Evolutionary conservation across 345 rosid species (phyloP).

Genomic region (Euclidium syriacum): DNA sequence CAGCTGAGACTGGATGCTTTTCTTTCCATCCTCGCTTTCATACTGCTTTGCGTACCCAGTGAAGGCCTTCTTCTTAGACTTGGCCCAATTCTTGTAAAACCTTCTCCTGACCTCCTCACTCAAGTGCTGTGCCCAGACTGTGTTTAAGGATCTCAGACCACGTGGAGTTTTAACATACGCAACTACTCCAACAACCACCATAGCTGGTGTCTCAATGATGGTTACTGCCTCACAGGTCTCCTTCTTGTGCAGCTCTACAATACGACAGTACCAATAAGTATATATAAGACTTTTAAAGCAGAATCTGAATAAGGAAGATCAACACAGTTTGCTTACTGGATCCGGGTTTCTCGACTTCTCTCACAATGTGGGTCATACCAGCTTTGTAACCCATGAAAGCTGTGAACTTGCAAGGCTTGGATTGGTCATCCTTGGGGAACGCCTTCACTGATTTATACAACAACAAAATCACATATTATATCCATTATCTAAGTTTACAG

Average conservation of each 20-base stretch:
- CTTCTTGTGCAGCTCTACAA: slow-evolving; percentile 93
- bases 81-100: slow-evolving; percentile 84
- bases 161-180: slow-evolving; percentile 75
- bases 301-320: neutral
- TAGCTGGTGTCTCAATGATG: slow-evolving; percentile 72
- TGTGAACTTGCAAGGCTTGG: slow-evolving; percentile 75
- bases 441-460: slow-evolving; percentile 61
- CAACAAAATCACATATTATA: neutral
- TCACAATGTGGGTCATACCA: slow-evolving; percentile 90
- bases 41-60: slow-evolving; percentile 53
- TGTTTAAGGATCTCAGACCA: slow-evolving; percentile 64
- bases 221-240: slow-evolving; percentile 93
- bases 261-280: no score
- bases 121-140: slow-evolving; percentile 89
- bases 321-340: slow-evolving; percentile 48
- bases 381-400: slow-evolving; percentile 90
- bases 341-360: slow-evolving; percentile 88
- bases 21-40: slow-evolving; percentile 66
- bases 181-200: slow-evolving; percentile 83
- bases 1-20: slow-evolving; percentile 53
- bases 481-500: neutral
- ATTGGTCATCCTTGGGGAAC: slow-evolving; percentile 77
- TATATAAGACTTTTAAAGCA: no score
- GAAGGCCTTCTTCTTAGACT: slow-evolving; percentile 91
- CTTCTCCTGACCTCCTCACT: slow-evolving; percentile 77